These are phyloP conservation scores for Pseudocercospora eumusae DNA, from an alignment of 2,329 filamentous ascomycete species.

Conservation along the genomic window DNA sequence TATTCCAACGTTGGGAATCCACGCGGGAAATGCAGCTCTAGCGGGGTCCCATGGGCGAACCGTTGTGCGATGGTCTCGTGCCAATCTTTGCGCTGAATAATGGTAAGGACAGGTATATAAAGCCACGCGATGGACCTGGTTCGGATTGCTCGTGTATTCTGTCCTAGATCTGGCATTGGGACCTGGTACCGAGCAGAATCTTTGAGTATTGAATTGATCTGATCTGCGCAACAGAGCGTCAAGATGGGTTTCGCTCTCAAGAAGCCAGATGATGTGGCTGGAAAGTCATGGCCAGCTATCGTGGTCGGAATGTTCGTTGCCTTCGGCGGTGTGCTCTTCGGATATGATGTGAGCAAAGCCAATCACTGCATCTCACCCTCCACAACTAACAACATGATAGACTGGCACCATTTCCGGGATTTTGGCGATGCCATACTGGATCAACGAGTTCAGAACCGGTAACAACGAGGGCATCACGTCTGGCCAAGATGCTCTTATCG, in stretches of 20 bases:
- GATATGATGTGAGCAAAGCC: slow-evolving; percentile 33
- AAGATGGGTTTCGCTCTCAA: slow-evolving; percentile 24
- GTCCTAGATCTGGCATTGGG: neutral
- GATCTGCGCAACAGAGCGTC: neutral
- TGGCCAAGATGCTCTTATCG: slow-evolving; percentile 68
- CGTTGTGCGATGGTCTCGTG: neutral
- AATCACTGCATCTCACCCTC: slow-evolving; percentile 3
- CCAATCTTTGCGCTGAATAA: neutral
- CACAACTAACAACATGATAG: neutral
- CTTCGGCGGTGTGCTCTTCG: slow-evolving; percentile 37
- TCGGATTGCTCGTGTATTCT: neutral
- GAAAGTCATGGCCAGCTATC: slow-evolving; percentile 47
- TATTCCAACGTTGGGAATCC: neutral
- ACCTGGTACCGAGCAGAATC: neutral
- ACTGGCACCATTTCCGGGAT: slow-evolving; percentile 47
- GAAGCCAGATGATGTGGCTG: slow-evolving; percentile 25
- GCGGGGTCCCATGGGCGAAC: neutral
- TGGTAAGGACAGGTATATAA: slow-evolving; percentile 1
- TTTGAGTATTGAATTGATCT: neutral
- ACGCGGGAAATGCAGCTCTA: neutral
- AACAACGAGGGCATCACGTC: slow-evolving; percentile 44
- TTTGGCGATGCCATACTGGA: slow-evolving; percentile 34
- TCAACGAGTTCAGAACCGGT: slow-evolving; percentile 36
- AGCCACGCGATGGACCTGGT: neutral
- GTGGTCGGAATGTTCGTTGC: slow-evolving; percentile 45